A percentile compares a stretch with the other conserved stretches of the same genome.
phyloP scores from a whole-genome alignment of 371 early-diverging fungal genomes.

The Mucor mucedo region DNA sequence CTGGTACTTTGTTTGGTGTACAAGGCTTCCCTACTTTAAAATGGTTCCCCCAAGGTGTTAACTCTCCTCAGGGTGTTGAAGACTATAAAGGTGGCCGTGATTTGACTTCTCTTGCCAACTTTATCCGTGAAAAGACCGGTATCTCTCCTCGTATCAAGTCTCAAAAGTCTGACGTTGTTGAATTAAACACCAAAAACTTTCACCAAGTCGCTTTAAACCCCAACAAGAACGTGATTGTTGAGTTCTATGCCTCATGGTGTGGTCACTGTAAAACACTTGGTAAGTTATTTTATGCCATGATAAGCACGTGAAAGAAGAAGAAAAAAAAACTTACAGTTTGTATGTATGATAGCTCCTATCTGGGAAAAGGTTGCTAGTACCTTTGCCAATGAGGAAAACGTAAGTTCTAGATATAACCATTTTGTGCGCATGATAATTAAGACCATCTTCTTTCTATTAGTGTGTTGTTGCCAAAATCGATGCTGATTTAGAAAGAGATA shows the following conservation, averaged over 20 bases:
- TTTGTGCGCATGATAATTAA: no score
- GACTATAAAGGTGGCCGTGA: constrained; percentile 86
- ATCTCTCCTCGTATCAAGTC: constrained; percentile 65
- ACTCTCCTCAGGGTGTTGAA: constrained; percentile 64
- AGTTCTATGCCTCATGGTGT: constrained; percentile 89
- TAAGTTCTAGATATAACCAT: constrained; percentile 15
- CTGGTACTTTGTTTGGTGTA: constrained; percentile 75
- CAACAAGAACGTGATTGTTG: constrained; percentile 75
- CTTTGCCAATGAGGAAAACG: constrained; percentile 53
- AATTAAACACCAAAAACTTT: constrained; percentile 70
- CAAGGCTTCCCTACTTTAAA: constrained; percentile 92
- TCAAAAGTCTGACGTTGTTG: constrained; percentile 66
- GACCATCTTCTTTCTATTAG: constrained; percentile 17
- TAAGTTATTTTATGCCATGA: constrained; percentile 16
- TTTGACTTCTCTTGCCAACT: constrained; percentile 73
- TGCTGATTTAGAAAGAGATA: constrained; percentile 68
- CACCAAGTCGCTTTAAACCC: constrained; percentile 65
- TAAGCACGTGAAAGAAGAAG: not conserved
- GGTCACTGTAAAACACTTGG: constrained; percentile 84
- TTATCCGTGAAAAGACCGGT: constrained; percentile 80
- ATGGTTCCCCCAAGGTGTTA: constrained; percentile 87
- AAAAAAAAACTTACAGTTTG: no score
- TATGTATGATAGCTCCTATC: constrained; percentile 54
- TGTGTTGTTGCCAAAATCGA: constrained; percentile 92
- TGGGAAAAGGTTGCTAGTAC: constrained; percentile 66